Evolutionary conservation across 345 rosid genomes (phyloP).

Genomic region (Syzygium aqueum): DNA sequence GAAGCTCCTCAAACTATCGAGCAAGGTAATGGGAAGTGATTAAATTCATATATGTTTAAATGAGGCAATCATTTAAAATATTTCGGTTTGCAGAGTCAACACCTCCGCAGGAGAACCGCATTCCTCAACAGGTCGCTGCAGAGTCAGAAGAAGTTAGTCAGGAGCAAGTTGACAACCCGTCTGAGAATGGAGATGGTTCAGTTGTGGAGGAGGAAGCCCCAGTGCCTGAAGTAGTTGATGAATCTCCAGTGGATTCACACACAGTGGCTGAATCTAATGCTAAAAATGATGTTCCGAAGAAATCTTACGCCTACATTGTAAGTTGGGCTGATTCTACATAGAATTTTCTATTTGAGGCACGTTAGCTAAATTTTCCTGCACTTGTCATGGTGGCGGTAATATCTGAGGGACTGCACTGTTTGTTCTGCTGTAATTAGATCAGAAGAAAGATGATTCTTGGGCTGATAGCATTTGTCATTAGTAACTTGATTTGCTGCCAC

Average conservation of each 20-base stretch:
- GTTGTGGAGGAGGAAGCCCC: conserved; percentile 31
- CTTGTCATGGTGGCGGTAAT: background rate
- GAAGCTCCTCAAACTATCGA: conserved; percentile 21
- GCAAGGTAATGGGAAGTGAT: conserved; percentile 18
- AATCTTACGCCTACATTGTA: conserved; percentile 93
- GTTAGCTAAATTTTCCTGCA: too few species aligned
- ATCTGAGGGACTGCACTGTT: background rate
- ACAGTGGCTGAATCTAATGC: conserved; percentile 32
- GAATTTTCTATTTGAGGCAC: background rate
- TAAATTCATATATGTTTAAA: background rate
- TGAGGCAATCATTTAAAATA: background rate
- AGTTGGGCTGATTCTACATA: conserved; percentile 10
- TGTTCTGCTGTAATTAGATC: background rate
- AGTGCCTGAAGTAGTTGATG: conserved; percentile 50
- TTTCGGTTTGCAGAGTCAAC: background rate
- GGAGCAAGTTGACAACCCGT: conserved; percentile 20
- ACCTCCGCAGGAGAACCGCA: background rate
- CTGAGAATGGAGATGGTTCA: conserved; percentile 27
- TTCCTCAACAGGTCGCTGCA: conserved; percentile 6
- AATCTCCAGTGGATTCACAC: conserved; percentile 29
- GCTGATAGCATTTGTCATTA: background rate
- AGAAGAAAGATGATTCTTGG: background rate
- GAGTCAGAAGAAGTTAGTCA: conserved; percentile 16
- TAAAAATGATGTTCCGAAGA: conserved; percentile 62
- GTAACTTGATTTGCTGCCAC: background rate